Base-by-base conservation (phyloP, 2,329 filamentous ascomycete genomes). In the Alternaria incomplexa region DNA sequence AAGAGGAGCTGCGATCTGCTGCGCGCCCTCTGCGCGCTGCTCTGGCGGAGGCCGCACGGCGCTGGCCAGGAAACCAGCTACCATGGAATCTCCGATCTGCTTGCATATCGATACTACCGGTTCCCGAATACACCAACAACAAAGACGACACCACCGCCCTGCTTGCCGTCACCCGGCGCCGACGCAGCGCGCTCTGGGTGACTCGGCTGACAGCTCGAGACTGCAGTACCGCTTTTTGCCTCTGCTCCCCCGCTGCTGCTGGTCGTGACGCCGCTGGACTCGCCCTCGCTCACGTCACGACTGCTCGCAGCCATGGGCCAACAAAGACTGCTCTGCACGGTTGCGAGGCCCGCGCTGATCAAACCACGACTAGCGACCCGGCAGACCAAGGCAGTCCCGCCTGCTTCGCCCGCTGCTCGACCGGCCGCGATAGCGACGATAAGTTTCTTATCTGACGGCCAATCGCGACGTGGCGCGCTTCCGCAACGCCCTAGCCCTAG, bases 391-490 rank as follows among this genome's bases (percentile, higher is more conserved):
- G 64, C 68, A 66, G 53, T 50, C 55, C 23, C 67, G 66, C 64
- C 67, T 65, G 57, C 66, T 65, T 60, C 52, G 58, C 63, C 59
- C 60, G 63, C 61, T 60, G 40, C 50, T 62, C 63, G 65, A 63
- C 69, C 61, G 66, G 62, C 36, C 64, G 62, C 65, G 68, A 74
- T 72, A 66, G 64, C 70, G 68, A 73, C 74, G 72, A 68, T 59
- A 43, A 46, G 56, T 70, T 53, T 58, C 58, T 67, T 63, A 59
- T 58, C 61, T 17, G 48, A 47, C 58, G 57, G 52, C 67, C 69
- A 74, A 73, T 75, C 61, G 64, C 68, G 59, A 60, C 58, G 67
- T 70, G 67, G 69, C 68, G 68, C 63, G 56, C 60, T 69, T 69
- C 70, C 68, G 69, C 68, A 63, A 26, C 59, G 64, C 68, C 73